Evolutionary conservation across 768 basidiomycete species (phyloP), one percentile per base, ranked within the genome.

Genomic region (Ramaria sp.): DNA sequence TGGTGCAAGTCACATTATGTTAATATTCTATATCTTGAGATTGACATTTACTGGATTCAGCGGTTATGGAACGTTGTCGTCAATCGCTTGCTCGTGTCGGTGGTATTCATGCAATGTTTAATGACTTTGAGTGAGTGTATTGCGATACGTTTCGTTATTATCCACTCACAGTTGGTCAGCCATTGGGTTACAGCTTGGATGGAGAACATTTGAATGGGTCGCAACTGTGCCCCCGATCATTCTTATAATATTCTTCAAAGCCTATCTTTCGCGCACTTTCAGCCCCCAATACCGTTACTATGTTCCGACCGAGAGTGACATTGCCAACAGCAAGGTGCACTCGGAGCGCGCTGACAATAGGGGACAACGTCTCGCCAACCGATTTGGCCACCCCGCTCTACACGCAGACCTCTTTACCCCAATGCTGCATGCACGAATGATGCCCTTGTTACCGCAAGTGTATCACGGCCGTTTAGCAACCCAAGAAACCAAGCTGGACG

Each of bases 351-450:
- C 81, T 0, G 94, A 97, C 67, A 73, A 78, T 57, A 76, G 77
- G 38, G 77, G 84, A 54, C 78, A 86, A 65, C 80, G 87, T 34
- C 80, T 98, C 31, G 85, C 85, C 72, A 91, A 84, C 67, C 85
- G 95, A 30, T 99, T 98, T 71, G 89, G 94, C 1, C 96, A 99
- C 68, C 94, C 96, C 1, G 88, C 93, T 15, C 75, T 99, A 48
- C 82, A 92, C 62, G 71, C 79, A 12, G 91, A 94, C 53, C 76
- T 95, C 47, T 89, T 93, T 71, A 91, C 89, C 5, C 90, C 88
- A 0, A 88, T 90, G 87, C 68, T 92, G 51, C 90, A 91, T 63
- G 82, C 85, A 60, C 84, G 83, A 69, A 87, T 91, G 86, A 84
- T 88, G 79, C 84, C 79, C 7, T 72, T 92, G 22, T 73, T 92